Evolutionary conservation across 139 green algal species (phyloP), one percentile per base, ranked within the genome.

Genomic region (Coelastrella sp.): DNA sequence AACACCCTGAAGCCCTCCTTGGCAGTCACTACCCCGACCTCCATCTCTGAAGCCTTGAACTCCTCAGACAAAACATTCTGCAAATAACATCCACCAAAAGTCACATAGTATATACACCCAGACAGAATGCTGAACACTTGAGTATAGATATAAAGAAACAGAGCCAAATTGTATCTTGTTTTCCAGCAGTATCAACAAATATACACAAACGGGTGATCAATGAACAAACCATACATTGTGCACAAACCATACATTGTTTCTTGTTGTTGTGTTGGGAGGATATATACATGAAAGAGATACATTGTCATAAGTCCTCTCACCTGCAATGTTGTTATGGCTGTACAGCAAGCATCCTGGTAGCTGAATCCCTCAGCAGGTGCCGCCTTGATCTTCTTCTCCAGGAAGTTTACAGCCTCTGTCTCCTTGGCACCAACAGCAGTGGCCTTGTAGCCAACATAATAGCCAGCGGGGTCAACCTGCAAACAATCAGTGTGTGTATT

Each of bases 391-490:
- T 98, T 96, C 92, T 99, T 99, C 91, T 99, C 97, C 59, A 99
- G 84, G 79, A 95, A 94, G 81, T 98, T 99, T 6, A 93, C 93
- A 0, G 96, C 96, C 89, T 99, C 96, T 63, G 97, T 97, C 83
- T 99, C 97, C 91, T 99, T 99, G 40, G 89, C 89, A 19, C 97
- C 97, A 30, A 96, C 92, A 27, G 92, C 93, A 0, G 96, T 97
- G 27, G 96, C 95, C 93, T 98, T 99, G 94, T 99, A 99, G 9
- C 97, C 97, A 1, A 98, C 98, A 69, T 93, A 99, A 86, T 99
- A 99, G 37, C 97, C 97, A 2, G 97, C 97, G 30, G 97, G 97
- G 88, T 99, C 97, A 35, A 84, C 78, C 78, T 84, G 75, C 1
- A 43, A 67, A 57, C 1, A 57, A n/a, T n/a, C n/a, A n/a, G n/a